A percentile compares a stretch with the other conserved stretches of the same genome.
Evolutionary conservation across 2,329 filamentous ascomycete species (phyloP).

Genomic region (Cladophialophora carrionii): DNA sequence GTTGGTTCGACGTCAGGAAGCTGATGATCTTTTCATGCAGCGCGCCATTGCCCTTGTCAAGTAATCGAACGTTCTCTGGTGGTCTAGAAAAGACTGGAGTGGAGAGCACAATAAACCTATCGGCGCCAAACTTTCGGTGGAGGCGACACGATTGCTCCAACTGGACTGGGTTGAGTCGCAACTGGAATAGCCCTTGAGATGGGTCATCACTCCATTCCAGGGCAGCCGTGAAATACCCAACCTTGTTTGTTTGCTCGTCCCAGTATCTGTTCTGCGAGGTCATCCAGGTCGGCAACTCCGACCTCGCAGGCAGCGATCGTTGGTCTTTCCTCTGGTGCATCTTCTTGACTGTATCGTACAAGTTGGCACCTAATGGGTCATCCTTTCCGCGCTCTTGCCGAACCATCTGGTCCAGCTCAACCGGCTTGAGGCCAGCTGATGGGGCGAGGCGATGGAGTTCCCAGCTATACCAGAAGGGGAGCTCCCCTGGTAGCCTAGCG

Average conservation of each 20-base stretch:
- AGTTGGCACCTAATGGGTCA: neutral
- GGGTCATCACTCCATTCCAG: slow-evolving; percentile 46
- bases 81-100: slow-evolving; percentile 39
- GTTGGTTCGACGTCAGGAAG: slow-evolving; percentile 49
- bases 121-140: slow-evolving; percentile 51
- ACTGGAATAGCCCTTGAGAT: slow-evolving; percentile 44
- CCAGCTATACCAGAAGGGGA: slow-evolving; percentile 29
- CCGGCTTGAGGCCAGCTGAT: slow-evolving; percentile 3
- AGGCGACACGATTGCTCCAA: slow-evolving; percentile 51
- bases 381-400: neutral
- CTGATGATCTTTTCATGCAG: slow-evolving; percentile 44
- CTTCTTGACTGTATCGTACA: slow-evolving; percentile 8
- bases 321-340: neutral
- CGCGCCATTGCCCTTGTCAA: slow-evolving; percentile 14
- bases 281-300: slow-evolving; percentile 15
- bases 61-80: slow-evolving; percentile 21
- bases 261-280: slow-evolving; percentile 16
- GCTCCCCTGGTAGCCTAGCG: slow-evolving; percentile 12
- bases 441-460: slow-evolving; percentile 26
- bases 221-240: slow-evolving; percentile 47
- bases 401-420: slow-evolving; percentile 19
- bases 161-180: slow-evolving; percentile 49
- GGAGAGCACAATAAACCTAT: slow-evolving; percentile 51
- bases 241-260: slow-evolving; percentile 39
- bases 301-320: slow-evolving; percentile 15